These are phyloP conservation scores for Lyophyllum decastes DNA, from an alignment of 768 basidiomycete species.

Conservation along the genomic window DNA sequence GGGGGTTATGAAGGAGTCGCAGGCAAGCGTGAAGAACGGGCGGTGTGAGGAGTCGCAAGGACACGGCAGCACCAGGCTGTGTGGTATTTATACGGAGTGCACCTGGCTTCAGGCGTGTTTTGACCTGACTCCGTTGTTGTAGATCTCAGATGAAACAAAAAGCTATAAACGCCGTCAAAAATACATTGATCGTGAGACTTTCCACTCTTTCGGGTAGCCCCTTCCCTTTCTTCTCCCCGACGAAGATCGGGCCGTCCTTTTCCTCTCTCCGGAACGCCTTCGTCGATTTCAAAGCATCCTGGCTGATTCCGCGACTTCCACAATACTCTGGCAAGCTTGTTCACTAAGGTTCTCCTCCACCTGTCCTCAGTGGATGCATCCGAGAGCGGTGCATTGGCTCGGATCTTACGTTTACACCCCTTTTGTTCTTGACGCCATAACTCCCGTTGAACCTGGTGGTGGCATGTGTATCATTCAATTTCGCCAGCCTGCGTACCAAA, in stretches of 20 bases:
- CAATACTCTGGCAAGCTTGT: background rate
- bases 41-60: slow-evolving; percentile 13
- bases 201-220: slow-evolving; percentile 17
- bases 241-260: slow-evolving; percentile 10
- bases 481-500: background rate
- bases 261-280: background rate
- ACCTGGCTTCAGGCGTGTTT: slow-evolving; percentile 15
- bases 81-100: slow-evolving; percentile 23
- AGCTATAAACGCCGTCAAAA: slow-evolving; percentile 16
- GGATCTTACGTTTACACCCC: slow-evolving; percentile 17
- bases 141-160: slow-evolving; percentile 27
- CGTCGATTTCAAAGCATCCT: background rate
- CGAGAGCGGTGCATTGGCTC: slow-evolving; percentile 4
- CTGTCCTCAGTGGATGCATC: background rate
- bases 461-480: background rate
- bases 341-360: background rate
- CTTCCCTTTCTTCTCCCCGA: slow-evolving; percentile 19
- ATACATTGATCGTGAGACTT: slow-evolving; percentile 24
- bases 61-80: slow-evolving; percentile 18
- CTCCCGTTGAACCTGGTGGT: slow-evolving; percentile 7
- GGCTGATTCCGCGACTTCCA: background rate
- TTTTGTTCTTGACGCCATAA: slow-evolving; percentile 15
- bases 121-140: slow-evolving; percentile 5
- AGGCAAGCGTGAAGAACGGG: slow-evolving; percentile 4
- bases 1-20: slow-evolving; percentile 9